Base-by-base conservation (phyloP, 225 moss, liverwort and hornwort species). In the Thuidium tamariscinum region DNA sequence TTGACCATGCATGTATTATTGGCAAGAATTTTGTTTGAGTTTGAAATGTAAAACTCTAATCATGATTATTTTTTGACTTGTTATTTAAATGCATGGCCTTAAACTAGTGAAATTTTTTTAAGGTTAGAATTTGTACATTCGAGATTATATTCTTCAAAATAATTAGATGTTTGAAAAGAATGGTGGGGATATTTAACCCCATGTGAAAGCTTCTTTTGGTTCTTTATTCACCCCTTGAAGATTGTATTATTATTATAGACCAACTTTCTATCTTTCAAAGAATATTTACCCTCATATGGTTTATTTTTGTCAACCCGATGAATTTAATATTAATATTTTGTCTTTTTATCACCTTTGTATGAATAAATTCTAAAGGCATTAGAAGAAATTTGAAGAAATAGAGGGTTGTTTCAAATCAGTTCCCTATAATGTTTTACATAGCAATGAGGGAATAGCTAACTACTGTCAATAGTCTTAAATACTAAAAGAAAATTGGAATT, bases 111-210 rank as follows among this genome's bases (percentile, higher is more conserved):
- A n/a, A n/a, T n/a, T n/a, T n/a, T n/a, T n/a, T n/a, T n/a, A n/a
- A n/a, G n/a, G n/a, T n/a, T n/a, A n/a, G n/a, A n/a, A n/a, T 65
- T 36, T 36, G 1, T 2, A n/a, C 3, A 1, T 11, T 65, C 20
- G 3, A 5, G 1, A 36, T 20, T n/a, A 65, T n/a, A 19, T 65
- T 65, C 65, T 65, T 65, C 19, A 9, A 65, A 65, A n/a, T 65
- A 19, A 19, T 19, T 32, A 63, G 9, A 64, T 34, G 3, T 65
- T 65, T 19, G 10, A 65, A n/a, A 11, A 5, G 11, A n/a, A n/a
- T 19, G n/a, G n/a, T n/a, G 20, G n/a, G 3, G 10, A 3, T 21
- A 36, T 36, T 5, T 11, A 37, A 0, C 3, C 3, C 6, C 3
- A 13, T 4, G 4, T 11, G 2, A 3, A 37, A 37, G 66, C 0